Percentiles rank a stretch among this genome's conserved stretches.
Conservation (phyloP, 495 filamentous ascomycete genomes). For the Pseudevernia furfuracea region DNA sequence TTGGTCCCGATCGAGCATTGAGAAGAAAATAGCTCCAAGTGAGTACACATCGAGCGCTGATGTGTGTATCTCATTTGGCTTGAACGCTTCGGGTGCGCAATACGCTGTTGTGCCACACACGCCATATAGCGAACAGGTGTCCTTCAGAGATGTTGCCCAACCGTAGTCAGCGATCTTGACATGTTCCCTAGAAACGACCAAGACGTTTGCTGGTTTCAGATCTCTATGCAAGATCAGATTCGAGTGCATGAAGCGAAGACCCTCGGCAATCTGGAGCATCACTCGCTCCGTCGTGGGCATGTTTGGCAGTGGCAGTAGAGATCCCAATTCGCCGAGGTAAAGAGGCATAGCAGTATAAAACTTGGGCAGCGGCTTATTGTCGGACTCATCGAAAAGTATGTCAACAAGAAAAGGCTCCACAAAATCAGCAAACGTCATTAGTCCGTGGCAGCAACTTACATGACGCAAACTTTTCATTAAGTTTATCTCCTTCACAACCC, state of each 20-base stretch:
- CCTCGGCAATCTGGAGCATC: neutral
- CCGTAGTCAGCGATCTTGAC: neutral
- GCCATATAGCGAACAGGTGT: neutral
- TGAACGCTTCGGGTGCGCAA: neutral
- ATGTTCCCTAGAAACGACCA: no score
- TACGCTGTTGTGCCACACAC: neutral
- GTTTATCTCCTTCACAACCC: neutral
- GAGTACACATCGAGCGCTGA: neutral
- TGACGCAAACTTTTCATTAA: constrained; percentile 6
- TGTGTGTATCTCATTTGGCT: rapidly evolving
- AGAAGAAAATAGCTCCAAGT: neutral
- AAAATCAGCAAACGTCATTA: neutral
- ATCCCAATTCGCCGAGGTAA: neutral
- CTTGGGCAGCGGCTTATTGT: neutral
- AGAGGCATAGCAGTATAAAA: neutral
- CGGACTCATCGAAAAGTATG: neutral
- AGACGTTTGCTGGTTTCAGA: neutral
- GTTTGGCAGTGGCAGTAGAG: neutral
- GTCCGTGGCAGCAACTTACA: neutral
- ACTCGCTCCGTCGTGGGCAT: neutral
- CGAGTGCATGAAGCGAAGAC: neutral
- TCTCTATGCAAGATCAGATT: neutral
- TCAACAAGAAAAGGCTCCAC: neutral
- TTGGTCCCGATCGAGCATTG: neutral
- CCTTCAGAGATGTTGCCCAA: neutral